Conservation (phyloP, 2,329 filamentous ascomycete species). For the Colletotrichum limetticola region DNA sequence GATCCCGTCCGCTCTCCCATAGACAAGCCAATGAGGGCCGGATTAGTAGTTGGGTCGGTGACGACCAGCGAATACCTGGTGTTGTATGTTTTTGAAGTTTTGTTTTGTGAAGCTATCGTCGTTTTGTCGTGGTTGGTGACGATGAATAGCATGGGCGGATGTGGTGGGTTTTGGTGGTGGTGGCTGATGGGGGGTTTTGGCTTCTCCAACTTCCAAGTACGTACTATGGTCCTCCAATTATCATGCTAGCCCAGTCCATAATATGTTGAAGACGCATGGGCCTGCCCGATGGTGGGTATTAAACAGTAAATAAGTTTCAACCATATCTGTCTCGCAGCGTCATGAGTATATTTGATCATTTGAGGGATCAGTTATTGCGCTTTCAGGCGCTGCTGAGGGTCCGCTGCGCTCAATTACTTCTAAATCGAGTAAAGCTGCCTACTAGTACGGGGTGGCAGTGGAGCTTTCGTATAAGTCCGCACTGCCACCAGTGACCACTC, state of each 20-base stretch:
- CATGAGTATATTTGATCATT: not conserved
- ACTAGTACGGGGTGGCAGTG: too few species aligned
- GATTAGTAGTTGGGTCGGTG: not conserved
- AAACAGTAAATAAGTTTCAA: not conserved
- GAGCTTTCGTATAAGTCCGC: too few species aligned
- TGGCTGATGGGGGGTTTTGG: not conserved
- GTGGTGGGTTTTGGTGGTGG: not conserved
- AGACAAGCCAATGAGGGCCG: not conserved
- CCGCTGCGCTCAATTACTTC: too few species aligned
- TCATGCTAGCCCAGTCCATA: not conserved
- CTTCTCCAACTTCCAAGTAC: not conserved
- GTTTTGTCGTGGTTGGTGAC: not conserved
- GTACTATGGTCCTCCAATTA: not conserved
- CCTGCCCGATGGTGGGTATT: not conserved
- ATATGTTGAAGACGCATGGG: not conserved
- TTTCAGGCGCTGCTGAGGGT: too few species aligned
- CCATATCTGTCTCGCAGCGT: not conserved
- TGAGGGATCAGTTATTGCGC: too few species aligned
- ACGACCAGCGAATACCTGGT: not conserved
- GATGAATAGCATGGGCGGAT: not conserved
- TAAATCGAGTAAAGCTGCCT: too few species aligned
- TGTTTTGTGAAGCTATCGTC: not conserved
- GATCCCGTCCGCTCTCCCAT: not conserved
- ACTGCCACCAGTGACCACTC: too few species aligned
- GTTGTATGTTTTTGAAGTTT: not conserved